phyloP scores from a whole-genome alignment of 2,329 filamentous ascomycete species.

The Albophoma yamanashiensis region DNA sequence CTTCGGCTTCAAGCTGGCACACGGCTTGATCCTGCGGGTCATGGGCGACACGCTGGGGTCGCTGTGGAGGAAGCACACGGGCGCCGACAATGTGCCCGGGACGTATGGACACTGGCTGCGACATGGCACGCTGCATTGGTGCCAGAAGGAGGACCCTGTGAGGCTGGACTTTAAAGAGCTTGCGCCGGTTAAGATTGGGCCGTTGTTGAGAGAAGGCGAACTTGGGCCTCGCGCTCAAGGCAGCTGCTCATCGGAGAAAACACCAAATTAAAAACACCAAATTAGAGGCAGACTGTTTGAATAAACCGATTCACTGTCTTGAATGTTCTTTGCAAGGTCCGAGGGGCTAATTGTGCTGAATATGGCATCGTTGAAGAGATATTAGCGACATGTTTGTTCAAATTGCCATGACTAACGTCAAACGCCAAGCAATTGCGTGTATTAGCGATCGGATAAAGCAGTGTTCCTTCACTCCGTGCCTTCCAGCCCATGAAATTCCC shows the following conservation, averaged over 20 bases:
- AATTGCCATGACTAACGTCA: background rate
- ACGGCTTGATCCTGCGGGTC: slow-evolving; percentile 40
- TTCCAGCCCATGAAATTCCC: background rate
- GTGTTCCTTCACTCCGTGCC: background rate
- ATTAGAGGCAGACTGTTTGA: background rate
- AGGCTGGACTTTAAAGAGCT: slow-evolving; percentile 20
- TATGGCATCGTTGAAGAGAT: background rate
- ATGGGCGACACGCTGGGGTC: slow-evolving; percentile 39
- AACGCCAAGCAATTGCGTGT: background rate
- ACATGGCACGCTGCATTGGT: slow-evolving; percentile 36
- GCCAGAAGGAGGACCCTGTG: slow-evolving; percentile 27
- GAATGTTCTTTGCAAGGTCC: background rate
- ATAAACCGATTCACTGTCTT: background rate
- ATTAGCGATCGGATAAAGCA: no score
- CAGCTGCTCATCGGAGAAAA: background rate
- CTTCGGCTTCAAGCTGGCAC: slow-evolving; percentile 45
- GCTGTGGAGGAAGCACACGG: slow-evolving; percentile 38
- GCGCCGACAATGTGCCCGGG: slow-evolving; percentile 34
- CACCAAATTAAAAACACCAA: background rate
- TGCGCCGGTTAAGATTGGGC: slow-evolving; percentile 27
- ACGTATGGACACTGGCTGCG: slow-evolving; percentile 46
- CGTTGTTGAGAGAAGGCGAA: slow-evolving; percentile 5
- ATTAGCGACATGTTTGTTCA: background rate
- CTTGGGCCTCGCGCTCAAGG: background rate
- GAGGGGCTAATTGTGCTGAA: background rate